phyloP scores from a whole-genome alignment of 768 basidiomycete genomes.

The Myochromella boudieri region DNA sequence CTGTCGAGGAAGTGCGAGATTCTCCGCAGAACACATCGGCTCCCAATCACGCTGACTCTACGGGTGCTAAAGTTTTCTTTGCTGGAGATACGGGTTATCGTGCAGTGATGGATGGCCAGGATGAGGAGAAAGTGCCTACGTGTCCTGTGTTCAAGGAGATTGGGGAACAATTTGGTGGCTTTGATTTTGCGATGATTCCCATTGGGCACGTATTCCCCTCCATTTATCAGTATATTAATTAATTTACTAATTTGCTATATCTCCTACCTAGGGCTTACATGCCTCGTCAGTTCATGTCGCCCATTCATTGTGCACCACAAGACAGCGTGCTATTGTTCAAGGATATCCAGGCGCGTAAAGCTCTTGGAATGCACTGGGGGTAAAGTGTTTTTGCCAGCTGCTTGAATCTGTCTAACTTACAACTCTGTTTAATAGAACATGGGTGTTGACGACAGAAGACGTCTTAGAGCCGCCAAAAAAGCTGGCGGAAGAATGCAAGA shows the following conservation, averaged over 20 bases:
- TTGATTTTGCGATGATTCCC: conserved; percentile 71
- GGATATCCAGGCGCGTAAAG: conserved; percentile 59
- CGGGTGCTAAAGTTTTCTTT: conserved; percentile 49
- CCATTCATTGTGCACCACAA: conserved; percentile 65
- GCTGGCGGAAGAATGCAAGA: conserved; percentile 51
- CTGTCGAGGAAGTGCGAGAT: conserved; percentile 46
- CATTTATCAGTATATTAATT: background rate
- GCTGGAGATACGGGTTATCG: conserved; percentile 72
- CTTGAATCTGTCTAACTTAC: background rate
- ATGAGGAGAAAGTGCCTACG: conserved; percentile 49
- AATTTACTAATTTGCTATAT: conserved; percentile 5
- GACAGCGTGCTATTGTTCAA: conserved; percentile 69
- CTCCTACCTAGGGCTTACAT: conserved; percentile 49
- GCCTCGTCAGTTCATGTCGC: conserved; percentile 54
- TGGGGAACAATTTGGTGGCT: conserved; percentile 58
- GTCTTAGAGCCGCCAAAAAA: conserved; percentile 59
- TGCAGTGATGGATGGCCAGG: conserved; percentile 43
- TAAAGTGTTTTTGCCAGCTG: conserved; percentile 23
- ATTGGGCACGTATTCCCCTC: conserved; percentile 44
- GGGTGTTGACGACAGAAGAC: conserved; percentile 53
- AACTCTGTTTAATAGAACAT: conserved; percentile 36
- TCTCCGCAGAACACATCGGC: background rate
- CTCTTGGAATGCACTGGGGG: conserved; percentile 75
- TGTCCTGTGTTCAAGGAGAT: conserved; percentile 79
- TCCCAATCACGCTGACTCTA: background rate